phyloP scores from a whole-genome alignment of 169 alveolate species.

The Plasmodium cynomolgi region DNA sequence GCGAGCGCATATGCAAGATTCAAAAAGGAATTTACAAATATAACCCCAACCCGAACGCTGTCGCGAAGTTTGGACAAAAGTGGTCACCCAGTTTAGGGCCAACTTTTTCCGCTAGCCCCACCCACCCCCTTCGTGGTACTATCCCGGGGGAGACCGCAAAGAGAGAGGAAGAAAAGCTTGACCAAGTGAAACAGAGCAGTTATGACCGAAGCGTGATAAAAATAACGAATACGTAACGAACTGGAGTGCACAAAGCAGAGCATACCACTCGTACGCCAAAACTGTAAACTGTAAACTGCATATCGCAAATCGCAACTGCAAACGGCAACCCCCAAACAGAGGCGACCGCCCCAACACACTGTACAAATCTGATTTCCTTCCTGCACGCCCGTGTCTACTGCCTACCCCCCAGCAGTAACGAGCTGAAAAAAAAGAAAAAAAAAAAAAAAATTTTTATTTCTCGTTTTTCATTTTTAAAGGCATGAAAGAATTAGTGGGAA shows the following conservation, averaged over 20 bases:
- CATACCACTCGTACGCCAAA: background rate
- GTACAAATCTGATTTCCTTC: background rate
- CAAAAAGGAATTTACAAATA: background rate
- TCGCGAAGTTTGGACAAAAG: background rate
- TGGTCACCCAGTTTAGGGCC: background rate
- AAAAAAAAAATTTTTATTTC: background rate
- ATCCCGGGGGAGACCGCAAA: background rate
- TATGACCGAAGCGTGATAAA: background rate
- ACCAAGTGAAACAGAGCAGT: background rate
- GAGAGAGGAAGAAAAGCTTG: background rate
- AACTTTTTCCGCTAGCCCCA: background rate
- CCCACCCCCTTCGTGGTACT: background rate
- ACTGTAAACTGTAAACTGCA: too few species aligned
- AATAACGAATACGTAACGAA: background rate
- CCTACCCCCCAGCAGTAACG: background rate
- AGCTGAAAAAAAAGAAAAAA: background rate
- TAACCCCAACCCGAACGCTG: background rate
- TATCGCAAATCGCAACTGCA: too few species aligned
- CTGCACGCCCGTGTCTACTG: background rate
- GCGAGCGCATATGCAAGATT: background rate
- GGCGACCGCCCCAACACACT: background rate
- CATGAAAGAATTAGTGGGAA: slow-evolving; percentile 81
- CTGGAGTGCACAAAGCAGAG: background rate
- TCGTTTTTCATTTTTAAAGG: slow-evolving; percentile 53
- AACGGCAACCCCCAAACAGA: background rate